phyloP scores from a whole-genome alignment of 2,329 filamentous ascomycete species.

The Thielaviopsis euricoi region DNA sequence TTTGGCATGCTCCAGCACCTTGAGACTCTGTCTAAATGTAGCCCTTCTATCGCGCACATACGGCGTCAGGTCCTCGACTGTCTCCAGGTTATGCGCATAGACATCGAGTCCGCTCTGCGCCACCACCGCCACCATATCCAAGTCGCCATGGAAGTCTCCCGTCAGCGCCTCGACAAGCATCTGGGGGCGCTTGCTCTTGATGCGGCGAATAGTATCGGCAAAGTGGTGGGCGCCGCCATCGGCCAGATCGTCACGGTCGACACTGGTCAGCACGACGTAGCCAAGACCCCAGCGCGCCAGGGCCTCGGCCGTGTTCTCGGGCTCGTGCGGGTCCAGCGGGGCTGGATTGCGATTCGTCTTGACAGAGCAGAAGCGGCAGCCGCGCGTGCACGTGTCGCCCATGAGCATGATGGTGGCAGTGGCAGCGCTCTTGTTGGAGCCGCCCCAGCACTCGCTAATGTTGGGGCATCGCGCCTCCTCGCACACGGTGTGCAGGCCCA shows the following conservation, averaged over 20 bases:
- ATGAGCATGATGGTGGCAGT: slow-evolving; percentile 99
- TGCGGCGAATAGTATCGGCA: slow-evolving; percentile 83
- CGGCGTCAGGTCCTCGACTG: slow-evolving; percentile 76
- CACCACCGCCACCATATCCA: slow-evolving; percentile 75
- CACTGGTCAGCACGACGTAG: slow-evolving; percentile 85
- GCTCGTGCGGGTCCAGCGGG: slow-evolving; percentile 86
- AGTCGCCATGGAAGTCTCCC: slow-evolving; percentile 70
- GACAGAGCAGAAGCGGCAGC: slow-evolving; percentile 92
- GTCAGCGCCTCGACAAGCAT: slow-evolving; percentile 73
- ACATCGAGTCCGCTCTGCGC: slow-evolving; percentile 84
- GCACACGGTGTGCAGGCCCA: slow-evolving; percentile 88
- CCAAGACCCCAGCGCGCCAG: slow-evolving; percentile 83
- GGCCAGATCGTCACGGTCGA: slow-evolving; percentile 80
- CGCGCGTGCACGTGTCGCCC: slow-evolving; percentile 94
- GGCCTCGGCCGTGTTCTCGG: slow-evolving; percentile 91
- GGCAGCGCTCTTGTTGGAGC: slow-evolving; percentile 69
- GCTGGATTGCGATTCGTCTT: slow-evolving; percentile 66
- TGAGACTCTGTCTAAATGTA: slow-evolving; percentile 71
- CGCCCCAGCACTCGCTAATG: slow-evolving; percentile 96
- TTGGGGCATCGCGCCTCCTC: slow-evolving; percentile 96
- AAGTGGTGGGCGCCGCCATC: slow-evolving; percentile 85
- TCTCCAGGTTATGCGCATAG: slow-evolving; percentile 95
- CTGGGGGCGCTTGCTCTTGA: slow-evolving; percentile 67
- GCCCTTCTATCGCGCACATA: slow-evolving; percentile 80
- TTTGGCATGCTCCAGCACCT: slow-evolving; percentile 70